phyloP scores from a whole-genome alignment of 257 asterid species.

The Solanum sparsipilum region DNA sequence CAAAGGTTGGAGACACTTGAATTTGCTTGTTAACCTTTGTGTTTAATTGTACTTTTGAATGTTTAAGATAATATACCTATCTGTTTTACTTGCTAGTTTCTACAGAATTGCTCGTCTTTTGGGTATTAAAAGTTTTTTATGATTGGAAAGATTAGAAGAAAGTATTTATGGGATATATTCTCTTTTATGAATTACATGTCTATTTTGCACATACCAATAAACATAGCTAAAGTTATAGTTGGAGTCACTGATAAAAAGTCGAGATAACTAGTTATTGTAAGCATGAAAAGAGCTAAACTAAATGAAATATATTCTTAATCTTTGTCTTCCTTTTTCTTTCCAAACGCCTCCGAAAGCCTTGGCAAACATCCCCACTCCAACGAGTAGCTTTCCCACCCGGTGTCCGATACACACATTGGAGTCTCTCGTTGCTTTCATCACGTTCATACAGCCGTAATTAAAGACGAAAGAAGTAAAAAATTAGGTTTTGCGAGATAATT shows the following conservation, averaged over 20 bases:
- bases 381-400: too few species aligned
- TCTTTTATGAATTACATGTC: background rate
- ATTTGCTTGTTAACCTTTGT: background rate
- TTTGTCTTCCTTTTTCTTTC: too few species aligned
- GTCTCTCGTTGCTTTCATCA: too few species aligned
- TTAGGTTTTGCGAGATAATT: background rate
- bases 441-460: background rate
- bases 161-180: background rate
- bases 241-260: too few species aligned
- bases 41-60: background rate
- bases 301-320: too few species aligned
- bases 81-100: background rate
- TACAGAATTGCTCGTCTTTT: background rate
- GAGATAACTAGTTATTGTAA: too few species aligned
- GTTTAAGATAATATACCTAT: background rate
- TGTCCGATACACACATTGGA: too few species aligned
- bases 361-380: background rate
- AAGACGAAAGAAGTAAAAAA: background rate
- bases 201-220: too few species aligned
- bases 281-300: too few species aligned
- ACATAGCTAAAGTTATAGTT: too few species aligned
- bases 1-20: background rate
- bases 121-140: background rate
- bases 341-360: background rate
- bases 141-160: background rate